A percentile compares a stretch with the other conserved stretches of the same genome.
Conservation (phyloP, 2,329 filamentous ascomycete genomes). For the Coleophoma cylindrospora region DNA sequence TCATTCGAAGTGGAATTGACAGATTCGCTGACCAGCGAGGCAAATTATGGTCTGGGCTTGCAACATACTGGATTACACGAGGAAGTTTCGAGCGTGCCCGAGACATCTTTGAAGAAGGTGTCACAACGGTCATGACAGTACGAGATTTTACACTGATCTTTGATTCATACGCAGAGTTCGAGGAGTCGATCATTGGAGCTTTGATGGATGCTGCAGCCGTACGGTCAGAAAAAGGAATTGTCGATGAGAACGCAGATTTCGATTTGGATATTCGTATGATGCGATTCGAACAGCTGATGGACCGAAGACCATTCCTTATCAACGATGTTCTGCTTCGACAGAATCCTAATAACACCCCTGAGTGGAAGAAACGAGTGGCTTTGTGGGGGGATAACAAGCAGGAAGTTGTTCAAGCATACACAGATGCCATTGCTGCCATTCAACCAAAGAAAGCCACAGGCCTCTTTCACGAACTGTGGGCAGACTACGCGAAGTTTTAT, state of each 20-base stretch:
- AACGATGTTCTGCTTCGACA: conserved; percentile 94
- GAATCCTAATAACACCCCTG: conserved; percentile 91
- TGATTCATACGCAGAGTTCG: conserved; percentile 93
- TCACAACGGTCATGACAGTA: conserved; percentile 98
- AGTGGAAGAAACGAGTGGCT: conserved; percentile 96
- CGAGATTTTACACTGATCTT: conserved; percentile 96
- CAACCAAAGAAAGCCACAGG: conserved; percentile 92
- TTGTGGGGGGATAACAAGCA: conserved; percentile 91
- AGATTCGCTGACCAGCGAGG: conserved; percentile 91
- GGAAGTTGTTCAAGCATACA: conserved; percentile 92
- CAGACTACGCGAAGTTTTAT: conserved; percentile 96
- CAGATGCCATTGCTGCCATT: conserved; percentile 87
- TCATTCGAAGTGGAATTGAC: conserved; percentile 86
- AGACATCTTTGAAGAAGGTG: conserved; percentile 92
- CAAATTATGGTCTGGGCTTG: conserved; percentile 90
- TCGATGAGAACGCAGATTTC: conserved; percentile 82
- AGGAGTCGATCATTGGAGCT: conserved; percentile 88
- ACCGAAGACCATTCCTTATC: conserved; percentile 87
- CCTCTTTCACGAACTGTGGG: conserved; percentile 91
- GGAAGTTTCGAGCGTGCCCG: conserved; percentile 89
- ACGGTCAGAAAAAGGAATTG: conserved; percentile 71
- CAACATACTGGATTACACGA: conserved; percentile 92
- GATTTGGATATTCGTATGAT: conserved; percentile 97
- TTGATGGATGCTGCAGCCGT: conserved; percentile 83
- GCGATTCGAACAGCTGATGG: conserved; percentile 97